Conservation (phyloP, 139 green algal species). For the Chlamydomonas incerta region DNA sequence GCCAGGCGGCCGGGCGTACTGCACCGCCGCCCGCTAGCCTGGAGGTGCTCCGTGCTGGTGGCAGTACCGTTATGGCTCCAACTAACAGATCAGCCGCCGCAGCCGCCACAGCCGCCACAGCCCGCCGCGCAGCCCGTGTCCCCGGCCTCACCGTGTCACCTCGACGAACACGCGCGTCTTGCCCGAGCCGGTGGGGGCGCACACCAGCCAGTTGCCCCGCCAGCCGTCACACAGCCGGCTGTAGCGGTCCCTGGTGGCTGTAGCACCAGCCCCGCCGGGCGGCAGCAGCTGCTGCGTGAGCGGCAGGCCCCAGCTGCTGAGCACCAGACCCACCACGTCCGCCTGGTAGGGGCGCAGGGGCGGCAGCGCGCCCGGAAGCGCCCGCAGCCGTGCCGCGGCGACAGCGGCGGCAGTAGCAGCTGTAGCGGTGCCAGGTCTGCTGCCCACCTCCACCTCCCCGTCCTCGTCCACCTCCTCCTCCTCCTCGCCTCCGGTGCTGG, state of each 20-base stretch:
- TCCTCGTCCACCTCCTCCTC: too few species aligned
- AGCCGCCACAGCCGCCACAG: too few species aligned
- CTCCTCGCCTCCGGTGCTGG: too few species aligned
- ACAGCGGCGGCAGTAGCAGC: neutral
- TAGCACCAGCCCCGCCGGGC: neutral
- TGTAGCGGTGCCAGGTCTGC: too few species aligned
- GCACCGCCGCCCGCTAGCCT: too few species aligned
- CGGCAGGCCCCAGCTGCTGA: slow-evolving; percentile 28
- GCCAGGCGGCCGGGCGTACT: too few species aligned
- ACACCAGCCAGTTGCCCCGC: slow-evolving; percentile 56
- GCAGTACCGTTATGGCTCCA: too few species aligned
- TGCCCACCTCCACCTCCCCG: too few species aligned
- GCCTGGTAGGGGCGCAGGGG: slow-evolving; percentile 27
- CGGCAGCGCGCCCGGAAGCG: neutral
- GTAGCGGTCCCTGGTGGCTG: neutral
- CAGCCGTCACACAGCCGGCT: neutral
- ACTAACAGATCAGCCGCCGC: too few species aligned
- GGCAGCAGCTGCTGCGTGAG: neutral
- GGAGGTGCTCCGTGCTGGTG: too few species aligned
- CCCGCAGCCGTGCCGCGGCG: too few species aligned
- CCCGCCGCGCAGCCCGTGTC: too few species aligned
- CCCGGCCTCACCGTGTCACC: slow-evolving; percentile 45
- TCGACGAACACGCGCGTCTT: slow-evolving; percentile 65
- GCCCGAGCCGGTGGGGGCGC: slow-evolving; percentile 50
- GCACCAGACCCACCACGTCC: slow-evolving; percentile 22